Percentiles rank a stretch among this genome's conserved stretches.
These are phyloP conservation scores for Barnettozyma sucrosica DNA, from an alignment of 805 yeast species.

Conservation along the genomic window DNA sequence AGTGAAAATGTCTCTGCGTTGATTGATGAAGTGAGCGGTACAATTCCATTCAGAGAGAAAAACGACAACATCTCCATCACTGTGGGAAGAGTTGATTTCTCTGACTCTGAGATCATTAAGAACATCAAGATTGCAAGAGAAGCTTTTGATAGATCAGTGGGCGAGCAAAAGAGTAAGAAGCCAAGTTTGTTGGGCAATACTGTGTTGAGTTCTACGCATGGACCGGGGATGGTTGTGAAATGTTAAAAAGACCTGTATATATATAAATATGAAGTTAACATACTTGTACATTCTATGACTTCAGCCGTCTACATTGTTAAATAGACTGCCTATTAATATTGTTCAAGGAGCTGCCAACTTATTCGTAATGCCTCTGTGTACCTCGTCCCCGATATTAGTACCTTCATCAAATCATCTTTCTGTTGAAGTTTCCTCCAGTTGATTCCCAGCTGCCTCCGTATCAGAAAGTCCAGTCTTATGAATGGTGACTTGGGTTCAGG, in stretches of 20 bases:
- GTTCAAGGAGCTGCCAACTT: not conserved
- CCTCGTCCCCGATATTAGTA: not conserved
- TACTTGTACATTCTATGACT: not conserved
- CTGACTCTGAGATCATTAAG: slow-evolving; percentile 67
- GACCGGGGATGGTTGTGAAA: slow-evolving; percentile 73
- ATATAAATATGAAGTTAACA: slow-evolving; percentile 24
- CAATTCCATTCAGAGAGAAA: slow-evolving; percentile 74
- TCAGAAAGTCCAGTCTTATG: slow-evolving; percentile 10
- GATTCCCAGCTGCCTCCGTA: slow-evolving; percentile 6
- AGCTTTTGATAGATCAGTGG: slow-evolving; percentile 49
- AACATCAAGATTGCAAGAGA: slow-evolving; percentile 65
- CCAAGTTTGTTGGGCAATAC: slow-evolving; percentile 69
- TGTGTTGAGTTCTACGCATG: slow-evolving; percentile 60
- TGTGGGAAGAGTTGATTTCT: slow-evolving; percentile 71
- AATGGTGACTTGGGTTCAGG: slow-evolving; percentile 10
- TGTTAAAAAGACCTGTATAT: not conserved
- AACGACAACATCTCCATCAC: slow-evolving; percentile 56
- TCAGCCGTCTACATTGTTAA: too few relatives aligned
- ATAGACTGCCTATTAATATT: not conserved
- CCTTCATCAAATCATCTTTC: not conserved
- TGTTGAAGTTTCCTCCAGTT: slow-evolving; percentile 1
- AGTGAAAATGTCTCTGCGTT: slow-evolving; percentile 53
- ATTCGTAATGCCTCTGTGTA: not conserved
- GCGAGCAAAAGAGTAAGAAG: slow-evolving; percentile 56
- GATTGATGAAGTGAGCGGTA: slow-evolving; percentile 53